Conservation (phyloP, 768 basidiomycete species). For the Ramaria sp. region DNA sequence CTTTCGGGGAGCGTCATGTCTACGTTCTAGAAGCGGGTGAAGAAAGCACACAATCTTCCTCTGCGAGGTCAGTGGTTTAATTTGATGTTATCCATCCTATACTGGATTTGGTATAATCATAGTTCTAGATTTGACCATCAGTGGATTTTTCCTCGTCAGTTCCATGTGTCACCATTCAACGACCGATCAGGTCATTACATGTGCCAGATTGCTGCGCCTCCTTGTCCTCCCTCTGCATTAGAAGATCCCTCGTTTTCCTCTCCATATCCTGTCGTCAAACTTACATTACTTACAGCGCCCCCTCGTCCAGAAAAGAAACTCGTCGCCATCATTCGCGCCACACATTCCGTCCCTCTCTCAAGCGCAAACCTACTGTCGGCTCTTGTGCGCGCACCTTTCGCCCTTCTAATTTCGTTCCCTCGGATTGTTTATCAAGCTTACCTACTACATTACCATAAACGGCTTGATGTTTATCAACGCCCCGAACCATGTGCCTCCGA, state of each 20-base stretch:
- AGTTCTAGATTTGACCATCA: constrained; percentile 41
- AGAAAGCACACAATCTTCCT: constrained; percentile 27
- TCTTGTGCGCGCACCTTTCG: constrained; percentile 36
- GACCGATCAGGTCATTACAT: constrained; percentile 56
- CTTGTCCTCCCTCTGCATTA: constrained; percentile 27
- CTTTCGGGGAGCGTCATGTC: constrained; percentile 59
- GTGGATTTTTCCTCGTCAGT: constrained; percentile 57
- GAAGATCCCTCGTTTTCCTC: constrained; percentile 9
- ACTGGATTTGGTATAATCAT: not conserved
- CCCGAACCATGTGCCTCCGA: constrained; percentile 39
- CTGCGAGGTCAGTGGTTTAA: not conserved
- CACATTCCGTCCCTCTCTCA: constrained; percentile 28
- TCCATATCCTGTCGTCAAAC: constrained; percentile 15
- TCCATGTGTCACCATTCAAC: constrained; percentile 73
- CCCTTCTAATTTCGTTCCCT: constrained; percentile 41
- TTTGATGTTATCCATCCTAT: no score
- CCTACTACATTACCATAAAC: constrained; percentile 47
- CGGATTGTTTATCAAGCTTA: constrained; percentile 55
- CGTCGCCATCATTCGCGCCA: constrained; percentile 35
- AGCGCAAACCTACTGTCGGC: constrained; percentile 26
- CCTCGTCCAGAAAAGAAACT: constrained; percentile 33
- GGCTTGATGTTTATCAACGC: constrained; percentile 43
- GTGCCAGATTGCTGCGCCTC: constrained; percentile 40
- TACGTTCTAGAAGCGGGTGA: constrained; percentile 39
- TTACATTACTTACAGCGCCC: constrained; percentile 22